Percentiles rank a stretch among this genome's conserved stretches.
Conservation (phyloP, 2,329 filamentous ascomycete species). For the Cordyceps sp. region DNA sequence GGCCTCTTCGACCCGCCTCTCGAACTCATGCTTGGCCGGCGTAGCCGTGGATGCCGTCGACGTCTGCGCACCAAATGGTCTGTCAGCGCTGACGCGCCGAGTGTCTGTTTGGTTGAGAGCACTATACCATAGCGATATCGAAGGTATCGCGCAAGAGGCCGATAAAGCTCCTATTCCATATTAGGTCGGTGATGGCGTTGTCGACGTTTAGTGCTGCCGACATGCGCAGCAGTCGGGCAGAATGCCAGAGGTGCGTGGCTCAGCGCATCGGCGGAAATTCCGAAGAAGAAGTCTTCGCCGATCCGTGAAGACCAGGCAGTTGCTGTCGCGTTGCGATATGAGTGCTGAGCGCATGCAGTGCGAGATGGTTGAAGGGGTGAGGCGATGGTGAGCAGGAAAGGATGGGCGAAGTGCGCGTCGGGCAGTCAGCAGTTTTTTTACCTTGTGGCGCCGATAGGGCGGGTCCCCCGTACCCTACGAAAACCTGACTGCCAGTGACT, state of each 20-base stretch:
- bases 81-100: background rate
- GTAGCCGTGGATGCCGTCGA: constrained; percentile 60
- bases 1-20: constrained; percentile 65
- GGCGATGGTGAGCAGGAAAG: too few relatives aligned
- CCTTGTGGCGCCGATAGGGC: too few relatives aligned
- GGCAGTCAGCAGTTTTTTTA: too few relatives aligned
- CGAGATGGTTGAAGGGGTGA: too few relatives aligned
- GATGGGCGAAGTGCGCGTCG: too few relatives aligned
- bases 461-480: too few relatives aligned
- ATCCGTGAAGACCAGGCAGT: too few relatives aligned
- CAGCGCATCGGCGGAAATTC: constrained; percentile 5
- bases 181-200: constrained; percentile 1
- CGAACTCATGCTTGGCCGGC: constrained; percentile 57
- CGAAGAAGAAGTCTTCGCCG: too few relatives aligned
- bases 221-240: constrained; percentile 5
- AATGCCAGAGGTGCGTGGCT: constrained; percentile 3
- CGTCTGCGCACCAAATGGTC: constrained; percentile 34
- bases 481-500: too few relatives aligned
- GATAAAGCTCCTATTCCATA: constrained; percentile 3
- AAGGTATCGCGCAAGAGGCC: constrained; percentile 4
- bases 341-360: too few relatives aligned
- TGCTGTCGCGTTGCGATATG: too few relatives aligned
- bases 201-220: constrained; percentile 1
- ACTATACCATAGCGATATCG: constrained; percentile 5
- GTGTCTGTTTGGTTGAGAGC: background rate